Evolutionary conservation across 805 yeast species (phyloP), one percentile per base, ranked within the genome.

Genomic region (Sungouiella thailandica): DNA sequence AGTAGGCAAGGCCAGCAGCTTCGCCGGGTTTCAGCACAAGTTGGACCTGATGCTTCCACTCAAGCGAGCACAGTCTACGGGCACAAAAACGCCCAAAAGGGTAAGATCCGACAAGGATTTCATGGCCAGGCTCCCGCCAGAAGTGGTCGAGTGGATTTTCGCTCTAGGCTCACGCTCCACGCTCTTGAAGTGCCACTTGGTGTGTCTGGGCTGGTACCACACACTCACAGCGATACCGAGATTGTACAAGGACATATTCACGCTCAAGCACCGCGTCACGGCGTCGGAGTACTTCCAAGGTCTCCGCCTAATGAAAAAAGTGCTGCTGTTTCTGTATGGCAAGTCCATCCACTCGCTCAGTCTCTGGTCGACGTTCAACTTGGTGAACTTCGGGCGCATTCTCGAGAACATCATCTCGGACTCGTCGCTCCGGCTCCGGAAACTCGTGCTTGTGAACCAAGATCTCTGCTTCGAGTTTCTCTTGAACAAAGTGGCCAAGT

Each of bases 201-300:
- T 66, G 23, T 50, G 57, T 29, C 55, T 44, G 35, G 24, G 20
- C 11, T 66, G 72, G 72, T 57, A 64, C 36, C 12, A 31, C 6
- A 30, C 48, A 1, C 49, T 66, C 10, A 42, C 46, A 4, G 29
- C 34, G 1, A 40, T 65, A 1, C 64, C 65, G 1, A 26, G 34
- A 11, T 39, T 66, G 13, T 65, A 58, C 39, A 28, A 32, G 3
- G 27, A 31, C 13, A 41, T 43, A 2, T 42, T 59, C 19, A 30
- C 32, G 12, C 51, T 60, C 31, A 59, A 55, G 29, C 46, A 43
- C n/a, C 45, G 47, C 13, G 41, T 64, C 13, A 46, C 52, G 2
- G 32, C 44, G 3, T 41, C 46, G 0, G 70, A 65, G 33, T 62
- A 58, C 39, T 25, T 38, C 5, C 43, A 47, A 12, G 69, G 68